Conservation (phyloP, 2,329 filamentous ascomycete genomes). For the Akanthomyces uredinophilus region DNA sequence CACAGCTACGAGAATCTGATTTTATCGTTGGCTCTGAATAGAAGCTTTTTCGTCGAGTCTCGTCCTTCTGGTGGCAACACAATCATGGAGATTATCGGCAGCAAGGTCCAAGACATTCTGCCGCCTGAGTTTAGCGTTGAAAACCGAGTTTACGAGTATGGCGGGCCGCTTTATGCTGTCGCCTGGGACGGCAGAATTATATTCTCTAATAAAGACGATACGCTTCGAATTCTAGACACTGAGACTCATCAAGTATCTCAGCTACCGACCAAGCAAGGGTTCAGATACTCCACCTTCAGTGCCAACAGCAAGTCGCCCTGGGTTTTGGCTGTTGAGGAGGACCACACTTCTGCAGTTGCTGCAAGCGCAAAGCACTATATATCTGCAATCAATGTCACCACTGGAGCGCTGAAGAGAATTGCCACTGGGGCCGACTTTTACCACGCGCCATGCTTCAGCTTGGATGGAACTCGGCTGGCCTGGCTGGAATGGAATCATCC, state of each 20-base stretch:
- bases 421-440: conserved; percentile 43
- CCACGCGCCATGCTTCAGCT: conserved; percentile 39
- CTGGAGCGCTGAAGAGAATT: conserved; percentile 17
- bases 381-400: conserved; percentile 24
- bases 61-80: conserved; percentile 35
- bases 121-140: conserved; percentile 31
- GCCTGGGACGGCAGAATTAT: conserved; percentile 36
- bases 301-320: conserved; percentile 33
- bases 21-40: conserved; percentile 23
- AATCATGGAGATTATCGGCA: conserved; percentile 37
- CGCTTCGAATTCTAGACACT: conserved; percentile 38
- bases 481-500: conserved; percentile 36
- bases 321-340: conserved; percentile 46
- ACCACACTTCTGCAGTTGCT: conserved; percentile 29
- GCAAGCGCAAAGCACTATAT: conserved; percentile 26
- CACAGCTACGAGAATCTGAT: neutral
- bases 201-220: conserved; percentile 40
- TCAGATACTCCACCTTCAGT: conserved; percentile 45
- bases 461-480: conserved; percentile 33
- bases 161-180: conserved; percentile 40
- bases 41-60: conserved; percentile 34
- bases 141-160: conserved; percentile 48
- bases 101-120: conserved; percentile 35
- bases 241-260: conserved; percentile 28
- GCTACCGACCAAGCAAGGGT: conserved; percentile 26